phyloP scores from a whole-genome alignment of 495 filamentous ascomycete species.

The Penicillium coffeae region DNA sequence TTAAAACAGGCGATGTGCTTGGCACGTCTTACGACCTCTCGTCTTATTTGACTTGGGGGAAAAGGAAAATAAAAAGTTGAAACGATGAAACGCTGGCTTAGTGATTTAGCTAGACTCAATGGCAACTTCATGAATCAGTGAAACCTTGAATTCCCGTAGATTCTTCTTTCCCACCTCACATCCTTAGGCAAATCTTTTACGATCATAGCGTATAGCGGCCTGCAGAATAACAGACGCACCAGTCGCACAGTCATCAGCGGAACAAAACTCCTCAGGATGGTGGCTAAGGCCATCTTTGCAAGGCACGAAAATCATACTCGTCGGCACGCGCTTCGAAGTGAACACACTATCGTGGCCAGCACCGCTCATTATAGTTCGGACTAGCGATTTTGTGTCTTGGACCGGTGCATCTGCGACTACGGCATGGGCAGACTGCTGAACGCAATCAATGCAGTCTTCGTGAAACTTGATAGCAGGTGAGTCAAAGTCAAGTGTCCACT shows the following conservation, averaged over 20 bases:
- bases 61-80: conserved; percentile 30
- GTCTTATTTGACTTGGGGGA: conserved; percentile 18
- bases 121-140: conserved; percentile 29
- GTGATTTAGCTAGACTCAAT: conserved; percentile 34
- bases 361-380: conserved; percentile 51
- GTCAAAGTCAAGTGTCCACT: conserved; percentile 58
- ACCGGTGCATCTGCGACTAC: conserved; percentile 47
- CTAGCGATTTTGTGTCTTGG: conserved; percentile 36
- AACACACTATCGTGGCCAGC: conserved; percentile 65
- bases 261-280: conserved; percentile 60
- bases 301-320: conserved; percentile 66
- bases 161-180: neutral
- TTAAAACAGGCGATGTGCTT: conserved; percentile 27
- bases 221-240: conserved; percentile 61
- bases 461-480: conserved; percentile 68
- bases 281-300: conserved; percentile 63
- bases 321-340: conserved; percentile 55
- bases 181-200: conserved; percentile 32
- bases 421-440: conserved; percentile 56
- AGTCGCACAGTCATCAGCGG: conserved; percentile 57
- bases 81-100: conserved; percentile 25
- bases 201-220: conserved; percentile 58
- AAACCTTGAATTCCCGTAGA: conserved; percentile 2
- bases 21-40: conserved; percentile 22
- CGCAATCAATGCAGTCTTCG: conserved; percentile 62